A percentile compares a stretch with the other conserved stretches of the same genome.
Conservation (phyloP, 192 early-diverging fungal genomes). For the Coemansia sp. region DNA sequence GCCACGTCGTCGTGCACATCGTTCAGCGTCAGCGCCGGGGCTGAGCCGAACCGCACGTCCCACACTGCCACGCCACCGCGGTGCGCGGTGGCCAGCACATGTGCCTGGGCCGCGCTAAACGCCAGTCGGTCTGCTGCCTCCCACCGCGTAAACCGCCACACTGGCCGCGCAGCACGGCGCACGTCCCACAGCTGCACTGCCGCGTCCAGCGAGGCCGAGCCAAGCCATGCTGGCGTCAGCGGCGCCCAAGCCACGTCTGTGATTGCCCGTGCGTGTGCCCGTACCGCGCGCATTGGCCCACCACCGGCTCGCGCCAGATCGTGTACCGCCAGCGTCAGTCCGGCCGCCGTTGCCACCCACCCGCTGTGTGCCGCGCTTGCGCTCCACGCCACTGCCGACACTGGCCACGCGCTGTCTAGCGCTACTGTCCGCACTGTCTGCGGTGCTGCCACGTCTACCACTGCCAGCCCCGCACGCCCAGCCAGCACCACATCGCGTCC, state of each 20-base stretch:
- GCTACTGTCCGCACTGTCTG: constrained; percentile 34
- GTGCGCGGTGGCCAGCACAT: constrained; percentile 45
- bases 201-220: constrained; percentile 47
- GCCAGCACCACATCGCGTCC: constrained; percentile 46
- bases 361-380: constrained; percentile 35
- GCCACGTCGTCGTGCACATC: constrained; percentile 44
- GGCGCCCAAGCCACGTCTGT: constrained; percentile 50
- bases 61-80: constrained; percentile 44
- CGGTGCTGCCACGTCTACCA: constrained; percentile 42
- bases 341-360: constrained; percentile 44
- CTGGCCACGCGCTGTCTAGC: constrained; percentile 33
- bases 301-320: constrained; percentile 31
- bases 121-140: constrained; percentile 39
- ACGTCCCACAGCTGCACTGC: constrained; percentile 52
- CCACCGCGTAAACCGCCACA: constrained; percentile 51
- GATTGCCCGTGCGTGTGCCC: constrained; percentile 43
- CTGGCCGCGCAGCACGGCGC: constrained; percentile 40
- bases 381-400: constrained; percentile 42
- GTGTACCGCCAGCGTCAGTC: constrained; percentile 39
- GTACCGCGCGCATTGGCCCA: constrained; percentile 35
- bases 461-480: constrained; percentile 36
- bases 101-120: constrained; percentile 37
- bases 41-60: constrained; percentile 46
- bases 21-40: constrained; percentile 31
- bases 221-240: constrained; percentile 39